Evolutionary conservation across 2,329 filamentous ascomycete genomes (phyloP).

Genomic region (Fusarium albidum): DNA sequence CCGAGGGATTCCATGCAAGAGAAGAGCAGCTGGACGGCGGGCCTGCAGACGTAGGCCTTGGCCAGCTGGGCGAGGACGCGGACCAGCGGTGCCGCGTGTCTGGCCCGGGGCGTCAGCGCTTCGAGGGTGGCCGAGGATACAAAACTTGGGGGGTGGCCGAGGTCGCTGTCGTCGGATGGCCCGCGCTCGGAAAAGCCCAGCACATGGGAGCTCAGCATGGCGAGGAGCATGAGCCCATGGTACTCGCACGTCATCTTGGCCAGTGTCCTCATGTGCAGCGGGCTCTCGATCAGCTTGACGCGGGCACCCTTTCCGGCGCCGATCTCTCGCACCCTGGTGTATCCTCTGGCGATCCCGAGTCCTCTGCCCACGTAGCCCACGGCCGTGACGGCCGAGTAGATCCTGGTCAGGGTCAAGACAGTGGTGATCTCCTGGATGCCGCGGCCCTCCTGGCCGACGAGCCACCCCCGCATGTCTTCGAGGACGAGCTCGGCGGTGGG

Average conservation of each 20-base stretch:
- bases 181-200: conserved; percentile 63
- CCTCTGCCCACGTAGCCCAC: conserved; percentile 64
- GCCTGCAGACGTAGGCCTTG: conserved; percentile 66
- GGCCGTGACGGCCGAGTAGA: conserved; percentile 64
- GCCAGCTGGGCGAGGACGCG: conserved; percentile 66
- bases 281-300: conserved; percentile 58
- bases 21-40: conserved; percentile 58
- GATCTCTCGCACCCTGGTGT: conserved; percentile 64
- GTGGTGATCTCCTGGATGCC: conserved; percentile 74
- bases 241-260: conserved; percentile 65
- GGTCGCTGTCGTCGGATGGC: background rate
- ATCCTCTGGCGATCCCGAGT: conserved; percentile 65
- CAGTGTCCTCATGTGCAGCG: conserved; percentile 66
- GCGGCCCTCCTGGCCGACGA: conserved; percentile 71
- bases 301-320: conserved; percentile 53
- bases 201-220: conserved; percentile 60
- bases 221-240: conserved; percentile 63
- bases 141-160: conserved; percentile 36
- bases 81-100: conserved; percentile 55
- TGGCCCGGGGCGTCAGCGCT: conserved; percentile 44
- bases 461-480: conserved; percentile 67
- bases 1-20: conserved; percentile 71
- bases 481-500: conserved; percentile 78
- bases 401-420: conserved; percentile 72
- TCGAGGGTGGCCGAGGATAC: conserved; percentile 35